phyloP scores from a whole-genome alignment of 345 rosid genomes.

The Nephelium lappaceum region DNA sequence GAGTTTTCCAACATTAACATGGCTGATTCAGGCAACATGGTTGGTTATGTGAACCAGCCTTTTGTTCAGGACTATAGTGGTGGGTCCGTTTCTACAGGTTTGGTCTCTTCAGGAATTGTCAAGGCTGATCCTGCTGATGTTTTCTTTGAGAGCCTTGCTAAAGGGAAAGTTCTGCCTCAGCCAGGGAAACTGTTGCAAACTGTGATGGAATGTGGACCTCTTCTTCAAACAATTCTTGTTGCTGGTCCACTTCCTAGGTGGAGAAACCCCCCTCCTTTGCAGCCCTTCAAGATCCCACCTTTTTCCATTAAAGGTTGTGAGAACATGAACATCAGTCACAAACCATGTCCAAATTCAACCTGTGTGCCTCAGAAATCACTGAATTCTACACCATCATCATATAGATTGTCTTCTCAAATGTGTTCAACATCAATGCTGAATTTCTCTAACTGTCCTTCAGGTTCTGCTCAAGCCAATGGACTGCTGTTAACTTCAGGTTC shows the following conservation, averaged over 20 bases:
- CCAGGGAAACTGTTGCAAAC: constrained; percentile 75
- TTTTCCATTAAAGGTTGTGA: constrained; percentile 43
- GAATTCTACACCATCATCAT: not conserved
- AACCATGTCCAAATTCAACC: constrained; percentile 21
- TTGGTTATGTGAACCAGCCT: constrained; percentile 27
- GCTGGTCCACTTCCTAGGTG: constrained; percentile 93
- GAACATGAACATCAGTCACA: constrained; percentile 18
- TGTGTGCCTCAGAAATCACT: constrained; percentile 17
- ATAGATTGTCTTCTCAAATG: constrained; percentile 32
- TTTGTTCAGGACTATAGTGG: constrained; percentile 29
- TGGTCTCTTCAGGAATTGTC: constrained; percentile 21
- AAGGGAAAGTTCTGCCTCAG: constrained; percentile 62
- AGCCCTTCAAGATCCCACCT: constrained; percentile 58
- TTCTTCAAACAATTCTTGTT: constrained; percentile 74
- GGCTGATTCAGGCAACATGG: constrained; percentile 41
- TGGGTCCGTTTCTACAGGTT: constrained; percentile 15
- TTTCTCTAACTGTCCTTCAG: constrained; percentile 40
- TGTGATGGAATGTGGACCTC: constrained; percentile 77
- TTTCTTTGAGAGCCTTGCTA: constrained; percentile 49
- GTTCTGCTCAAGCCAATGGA: constrained; percentile 30
- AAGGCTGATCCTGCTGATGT: constrained; percentile 46
- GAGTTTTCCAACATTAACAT: constrained; percentile 62
- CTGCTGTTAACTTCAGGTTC: constrained; percentile 29
- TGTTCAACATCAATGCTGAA: constrained; percentile 59
- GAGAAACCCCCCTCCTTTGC: constrained; percentile 92